These are phyloP conservation scores for Sugiyamaella pinicola DNA, from an alignment of 1,139 yeast species.

Conservation along the genomic window DNA sequence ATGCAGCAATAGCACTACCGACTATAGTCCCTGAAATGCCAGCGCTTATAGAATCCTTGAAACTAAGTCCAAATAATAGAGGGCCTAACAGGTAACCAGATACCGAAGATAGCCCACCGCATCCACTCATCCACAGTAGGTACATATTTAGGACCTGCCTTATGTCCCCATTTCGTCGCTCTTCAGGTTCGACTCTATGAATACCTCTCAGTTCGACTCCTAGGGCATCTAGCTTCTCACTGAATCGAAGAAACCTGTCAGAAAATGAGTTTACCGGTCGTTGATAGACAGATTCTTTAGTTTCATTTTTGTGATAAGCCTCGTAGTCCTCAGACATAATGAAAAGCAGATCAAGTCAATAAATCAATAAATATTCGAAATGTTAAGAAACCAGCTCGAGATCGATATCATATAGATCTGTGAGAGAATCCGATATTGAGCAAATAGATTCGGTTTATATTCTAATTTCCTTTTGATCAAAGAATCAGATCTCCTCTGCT, in stretches of 20 bases:
- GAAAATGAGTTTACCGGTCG: conserved; percentile 1
- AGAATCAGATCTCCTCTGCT: too few relatives aligned
- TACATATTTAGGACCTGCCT: conserved; percentile 60
- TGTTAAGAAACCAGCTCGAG: too few relatives aligned
- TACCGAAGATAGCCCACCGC: conserved; percentile 85
- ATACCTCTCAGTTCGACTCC: conserved; percentile 84
- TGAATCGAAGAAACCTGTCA: conserved; percentile 36
- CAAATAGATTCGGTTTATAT: neutral
- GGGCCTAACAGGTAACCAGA: conserved; percentile 80
- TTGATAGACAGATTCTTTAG: conserved; percentile 3
- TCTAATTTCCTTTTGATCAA: neutral
- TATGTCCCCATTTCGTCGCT: conserved; percentile 52
- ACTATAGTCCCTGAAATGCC: conserved; percentile 64
- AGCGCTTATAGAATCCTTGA: conserved; percentile 59
- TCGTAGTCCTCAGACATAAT: conserved; percentile 1
- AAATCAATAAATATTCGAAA: too few relatives aligned
- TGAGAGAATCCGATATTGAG: neutral
- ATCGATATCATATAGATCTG: neutral
- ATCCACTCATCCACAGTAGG: conserved; percentile 82
- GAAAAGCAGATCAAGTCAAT: neutral
- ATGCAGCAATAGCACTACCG: conserved; percentile 78
- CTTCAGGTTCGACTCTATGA: conserved; percentile 71
- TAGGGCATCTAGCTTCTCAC: conserved; percentile 48
- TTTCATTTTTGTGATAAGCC: neutral
- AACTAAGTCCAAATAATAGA: conserved; percentile 64